phyloP scores from a whole-genome alignment of 208 protist species.

The Wallacemonas sp. region DNA sequence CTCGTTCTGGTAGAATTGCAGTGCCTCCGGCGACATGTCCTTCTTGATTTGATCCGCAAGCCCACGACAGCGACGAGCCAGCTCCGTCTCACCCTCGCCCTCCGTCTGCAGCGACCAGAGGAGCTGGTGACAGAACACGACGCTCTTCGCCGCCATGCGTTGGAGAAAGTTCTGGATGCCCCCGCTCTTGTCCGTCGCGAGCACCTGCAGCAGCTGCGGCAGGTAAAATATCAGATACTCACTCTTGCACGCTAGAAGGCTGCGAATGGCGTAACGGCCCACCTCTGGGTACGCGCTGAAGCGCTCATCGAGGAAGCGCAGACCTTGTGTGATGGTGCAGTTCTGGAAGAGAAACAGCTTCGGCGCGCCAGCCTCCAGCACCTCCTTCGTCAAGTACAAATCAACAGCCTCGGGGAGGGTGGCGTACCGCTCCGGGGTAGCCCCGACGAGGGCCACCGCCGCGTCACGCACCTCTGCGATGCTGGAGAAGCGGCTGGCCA shows the following conservation, averaged over 20 bases:
- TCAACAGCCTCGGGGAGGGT: conserved; percentile 63
- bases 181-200: conserved; percentile 59
- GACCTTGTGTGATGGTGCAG: conserved; percentile 70
- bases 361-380: conserved; percentile 57
- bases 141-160: conserved; percentile 56
- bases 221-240: conserved; percentile 90
- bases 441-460: conserved; percentile 37
- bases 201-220: conserved; percentile 86
- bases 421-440: conserved; percentile 49
- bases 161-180: conserved; percentile 55
- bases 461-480: conserved; percentile 34
- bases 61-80: conserved; percentile 45
- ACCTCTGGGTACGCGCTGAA: conserved; percentile 57
- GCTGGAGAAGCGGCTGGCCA: conserved; percentile 66
- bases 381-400: conserved; percentile 68
- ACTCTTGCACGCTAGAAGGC: conserved; percentile 69
- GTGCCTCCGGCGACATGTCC: conserved; percentile 13
- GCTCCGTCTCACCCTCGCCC: conserved; percentile 41
- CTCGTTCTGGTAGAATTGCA: conserved; percentile 63
- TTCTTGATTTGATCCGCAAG: conserved; percentile 35
- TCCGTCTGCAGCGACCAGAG: conserved; percentile 85
- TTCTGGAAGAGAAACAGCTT: conserved; percentile 64
- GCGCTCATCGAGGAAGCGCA: conserved; percentile 60
- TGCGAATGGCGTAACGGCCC: conserved; percentile 69
- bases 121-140: conserved; percentile 86